Conservation (phyloP, 2,329 filamentous ascomycete species). For the Colletotrichum cuscutae region DNA sequence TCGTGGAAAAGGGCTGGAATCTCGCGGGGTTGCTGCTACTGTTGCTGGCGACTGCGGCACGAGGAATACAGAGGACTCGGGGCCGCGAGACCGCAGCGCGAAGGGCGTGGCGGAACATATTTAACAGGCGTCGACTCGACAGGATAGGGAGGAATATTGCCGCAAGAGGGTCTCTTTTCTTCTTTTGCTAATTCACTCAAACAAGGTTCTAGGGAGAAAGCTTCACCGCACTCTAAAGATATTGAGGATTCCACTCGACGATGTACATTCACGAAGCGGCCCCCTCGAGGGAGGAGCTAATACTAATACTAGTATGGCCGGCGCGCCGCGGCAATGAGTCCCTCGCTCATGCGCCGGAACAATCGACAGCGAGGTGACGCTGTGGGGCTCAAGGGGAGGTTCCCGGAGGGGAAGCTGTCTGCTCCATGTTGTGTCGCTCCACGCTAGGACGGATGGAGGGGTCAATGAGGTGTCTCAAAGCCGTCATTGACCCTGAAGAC, state of each 20-base stretch:
- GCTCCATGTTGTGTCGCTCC: slow-evolving; percentile 1
- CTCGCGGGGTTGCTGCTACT: slow-evolving; percentile 4
- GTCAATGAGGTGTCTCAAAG: slow-evolving; percentile 6
- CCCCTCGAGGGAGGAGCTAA: slow-evolving; percentile 18
- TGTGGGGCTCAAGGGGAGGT: slow-evolving; percentile 18
- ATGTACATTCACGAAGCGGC: slow-evolving; percentile 12
- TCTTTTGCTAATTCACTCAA: slow-evolving; percentile 5
- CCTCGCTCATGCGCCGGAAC: slow-evolving; percentile 31
- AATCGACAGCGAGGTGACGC: slow-evolving; percentile 30
- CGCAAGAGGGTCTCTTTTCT: slow-evolving; percentile 18
- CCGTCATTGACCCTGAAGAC: slow-evolving; percentile 28
- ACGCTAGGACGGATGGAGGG: slow-evolving; percentile 14
- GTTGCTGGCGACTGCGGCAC: slow-evolving; percentile 8
- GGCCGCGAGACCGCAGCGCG: slow-evolving; percentile 27
- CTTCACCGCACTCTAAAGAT: slow-evolving; percentile 23
- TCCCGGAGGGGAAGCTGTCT: background rate
- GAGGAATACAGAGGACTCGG: slow-evolving; percentile 19
- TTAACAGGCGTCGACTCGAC: slow-evolving; percentile 9
- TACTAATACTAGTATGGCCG: slow-evolving; percentile 29
- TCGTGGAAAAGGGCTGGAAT: slow-evolving; percentile 32
- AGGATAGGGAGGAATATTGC: slow-evolving; percentile 19
- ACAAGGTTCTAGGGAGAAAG: slow-evolving; percentile 30
- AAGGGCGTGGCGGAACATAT: slow-evolving; percentile 31
- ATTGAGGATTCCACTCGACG: slow-evolving; percentile 9
- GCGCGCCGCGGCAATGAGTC: slow-evolving; percentile 27